A percentile compares a stretch with the other conserved stretches of the same genome.
Evolutionary conservation across 495 filamentous ascomycete genomes (phyloP).

Genomic region (Acidomyces sp.): DNA sequence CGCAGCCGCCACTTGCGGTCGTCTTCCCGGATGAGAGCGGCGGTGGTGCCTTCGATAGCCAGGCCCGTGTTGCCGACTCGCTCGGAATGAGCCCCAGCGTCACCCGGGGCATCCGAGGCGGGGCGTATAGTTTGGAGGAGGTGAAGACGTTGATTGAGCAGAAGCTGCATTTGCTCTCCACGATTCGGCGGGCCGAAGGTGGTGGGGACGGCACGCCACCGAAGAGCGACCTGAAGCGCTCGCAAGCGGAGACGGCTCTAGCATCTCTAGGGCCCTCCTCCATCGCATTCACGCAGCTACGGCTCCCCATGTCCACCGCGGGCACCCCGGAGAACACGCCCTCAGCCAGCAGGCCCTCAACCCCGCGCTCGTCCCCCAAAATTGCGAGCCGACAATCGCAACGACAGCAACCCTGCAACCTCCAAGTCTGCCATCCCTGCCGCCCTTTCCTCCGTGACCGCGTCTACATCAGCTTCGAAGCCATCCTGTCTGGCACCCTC

Average conservation of each 20-base stretch:
- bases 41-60: slow-evolving; percentile 20
- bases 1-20: not conserved
- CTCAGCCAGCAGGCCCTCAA: not conserved
- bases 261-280: not conserved
- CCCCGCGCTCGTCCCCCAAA: slow-evolving; percentile 3
- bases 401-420: slow-evolving; percentile 15
- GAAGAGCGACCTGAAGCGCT: too few relatives aligned
- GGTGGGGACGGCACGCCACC: not conserved
- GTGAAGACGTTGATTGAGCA: slow-evolving; percentile 21
- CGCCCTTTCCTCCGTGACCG: slow-evolving; percentile 30
- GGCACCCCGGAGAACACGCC: slow-evolving; percentile 11
- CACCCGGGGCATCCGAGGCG: slow-evolving; percentile 13
- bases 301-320: slow-evolving; percentile 6
- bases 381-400: not conserved
- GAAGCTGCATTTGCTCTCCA: slow-evolving; percentile 15
- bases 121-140: slow-evolving; percentile 19
- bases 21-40: slow-evolving; percentile 22
- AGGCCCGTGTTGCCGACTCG: slow-evolving; percentile 10
- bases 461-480: slow-evolving; percentile 26
- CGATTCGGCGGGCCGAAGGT: slow-evolving; percentile 6
- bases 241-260: too few relatives aligned
- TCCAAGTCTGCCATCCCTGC: slow-evolving; percentile 27
- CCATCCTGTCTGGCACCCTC: slow-evolving; percentile 17
- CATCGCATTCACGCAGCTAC: not conserved
- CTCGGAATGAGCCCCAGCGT: slow-evolving; percentile 16